Evolutionary conservation across 805 yeast species (phyloP).

Genomic region (Teunomyces pallodes): DNA sequence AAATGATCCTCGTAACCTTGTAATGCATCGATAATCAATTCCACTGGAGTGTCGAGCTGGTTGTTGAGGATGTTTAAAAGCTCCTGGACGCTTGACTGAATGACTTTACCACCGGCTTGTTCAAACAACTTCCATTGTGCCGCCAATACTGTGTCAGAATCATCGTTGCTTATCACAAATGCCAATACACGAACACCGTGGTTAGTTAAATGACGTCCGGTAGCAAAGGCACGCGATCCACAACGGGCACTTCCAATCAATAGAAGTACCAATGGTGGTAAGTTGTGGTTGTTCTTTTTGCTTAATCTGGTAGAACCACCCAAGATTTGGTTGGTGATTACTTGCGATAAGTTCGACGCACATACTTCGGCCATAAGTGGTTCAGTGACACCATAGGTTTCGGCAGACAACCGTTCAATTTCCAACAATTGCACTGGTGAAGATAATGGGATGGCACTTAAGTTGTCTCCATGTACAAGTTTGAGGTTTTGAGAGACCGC

Average conservation of each 20-base stretch:
- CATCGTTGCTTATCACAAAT: slow-evolving; percentile 35
- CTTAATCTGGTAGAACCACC: slow-evolving; percentile 69
- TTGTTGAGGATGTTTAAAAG: slow-evolving; percentile 36
- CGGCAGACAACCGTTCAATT: slow-evolving; percentile 59
- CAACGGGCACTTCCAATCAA: slow-evolving; percentile 73
- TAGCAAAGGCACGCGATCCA: slow-evolving; percentile 72
- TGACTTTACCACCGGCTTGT: slow-evolving; percentile 65
- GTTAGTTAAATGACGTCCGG: slow-evolving; percentile 76
- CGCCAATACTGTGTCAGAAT: slow-evolving; percentile 42
- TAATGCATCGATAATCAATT: slow-evolving; percentile 75
- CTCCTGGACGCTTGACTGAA: slow-evolving; percentile 31
- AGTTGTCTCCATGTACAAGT: slow-evolving; percentile 17
- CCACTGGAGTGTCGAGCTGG: slow-evolving; percentile 69
- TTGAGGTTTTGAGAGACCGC: slow-evolving; percentile 12
- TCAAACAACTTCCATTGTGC: slow-evolving; percentile 56
- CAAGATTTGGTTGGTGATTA: slow-evolving; percentile 53
- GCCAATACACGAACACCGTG: slow-evolving; percentile 70
- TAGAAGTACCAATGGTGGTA: slow-evolving; percentile 72
- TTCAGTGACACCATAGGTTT: slow-evolving; percentile 48
- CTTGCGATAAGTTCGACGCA: slow-evolving; percentile 60
- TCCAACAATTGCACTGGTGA: slow-evolving; percentile 79
- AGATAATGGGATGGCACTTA: slow-evolving; percentile 52
- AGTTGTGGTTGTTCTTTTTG: slow-evolving; percentile 61
- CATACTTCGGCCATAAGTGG: slow-evolving; percentile 59
- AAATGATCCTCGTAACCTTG: slow-evolving; percentile 78